Conservation (phyloP, 306 rosid species). For the Cucurbita moschata region DNA sequence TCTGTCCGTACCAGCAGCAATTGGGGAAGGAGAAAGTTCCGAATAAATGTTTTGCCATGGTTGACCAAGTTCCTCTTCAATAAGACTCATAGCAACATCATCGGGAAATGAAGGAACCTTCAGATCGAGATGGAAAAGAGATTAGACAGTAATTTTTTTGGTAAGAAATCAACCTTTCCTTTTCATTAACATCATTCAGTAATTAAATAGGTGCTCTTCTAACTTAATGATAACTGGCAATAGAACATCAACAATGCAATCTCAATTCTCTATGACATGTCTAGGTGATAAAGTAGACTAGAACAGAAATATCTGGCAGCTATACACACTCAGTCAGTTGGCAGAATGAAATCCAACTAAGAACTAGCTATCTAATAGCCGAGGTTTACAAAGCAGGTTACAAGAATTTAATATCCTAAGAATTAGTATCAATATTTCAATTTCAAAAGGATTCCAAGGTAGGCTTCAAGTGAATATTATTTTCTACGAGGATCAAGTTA, state of each 20-base stretch:
- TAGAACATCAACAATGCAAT: not conserved
- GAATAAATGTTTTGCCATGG: conserved; percentile 85
- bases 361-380: not conserved
- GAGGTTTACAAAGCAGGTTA: not conserved
- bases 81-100: conserved; percentile 93
- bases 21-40: conserved; percentile 87
- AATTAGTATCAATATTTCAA: not conserved
- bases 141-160: conserved; percentile 4
- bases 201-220: not conserved
- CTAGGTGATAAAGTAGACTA: not conserved
- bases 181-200: conserved; percentile 1
- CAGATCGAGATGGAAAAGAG: conserved; percentile 16
- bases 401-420: not conserved
- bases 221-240: not conserved
- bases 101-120: conserved; percentile 98
- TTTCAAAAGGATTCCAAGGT: not conserved
- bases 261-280: not conserved
- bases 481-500: not conserved
- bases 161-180: not conserved
- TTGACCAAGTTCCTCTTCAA: conserved; percentile 95
- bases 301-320: conserved; percentile 1
- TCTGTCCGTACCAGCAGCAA: conserved; percentile 73
- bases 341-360: not conserved
- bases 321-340: not conserved
- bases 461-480: not conserved